These are phyloP conservation scores for Zarea fungicola DNA, from an alignment of 2,329 filamentous ascomycete species.

Conservation along the genomic window DNA sequence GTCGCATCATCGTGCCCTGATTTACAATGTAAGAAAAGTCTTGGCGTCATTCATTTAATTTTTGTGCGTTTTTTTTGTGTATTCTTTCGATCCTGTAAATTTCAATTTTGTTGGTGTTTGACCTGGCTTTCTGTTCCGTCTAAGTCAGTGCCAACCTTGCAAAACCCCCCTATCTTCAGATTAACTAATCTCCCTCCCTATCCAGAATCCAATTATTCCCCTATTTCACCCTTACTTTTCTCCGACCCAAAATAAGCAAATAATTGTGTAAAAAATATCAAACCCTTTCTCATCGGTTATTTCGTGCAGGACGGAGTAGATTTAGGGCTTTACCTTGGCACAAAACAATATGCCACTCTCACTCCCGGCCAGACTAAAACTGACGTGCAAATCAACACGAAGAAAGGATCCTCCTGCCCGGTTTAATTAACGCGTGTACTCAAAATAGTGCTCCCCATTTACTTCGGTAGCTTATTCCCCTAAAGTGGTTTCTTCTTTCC, in stretches of 20 bases:
- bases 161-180: background rate
- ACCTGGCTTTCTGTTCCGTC: background rate
- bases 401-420: background rate
- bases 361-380: constrained; percentile 8
- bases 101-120: too few species aligned
- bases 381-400: constrained; percentile 2
- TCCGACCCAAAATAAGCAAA: too few species aligned
- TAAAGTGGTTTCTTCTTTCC: background rate
- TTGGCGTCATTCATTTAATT: constrained; percentile 1
- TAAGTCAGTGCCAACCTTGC: background rate
- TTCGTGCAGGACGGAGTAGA: too few species aligned
- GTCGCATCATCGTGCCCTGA: background rate
- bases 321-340: background rate
- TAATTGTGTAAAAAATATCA: too few species aligned
- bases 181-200: too few species aligned
- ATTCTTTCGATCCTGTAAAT: background rate
- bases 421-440: too few species aligned
- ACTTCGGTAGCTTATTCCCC: constrained; percentile 3
- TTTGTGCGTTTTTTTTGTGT: background rate
- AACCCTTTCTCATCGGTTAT: too few species aligned
- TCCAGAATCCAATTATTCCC: too few species aligned
- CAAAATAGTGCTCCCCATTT: too few species aligned
- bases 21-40: background rate
- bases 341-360: background rate
- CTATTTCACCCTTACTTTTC: too few species aligned